Evolutionary conservation across 345 rosid species (phyloP), one percentile per base, ranked within the genome.

Genomic region (Erysimum cheiranthoides): DNA sequence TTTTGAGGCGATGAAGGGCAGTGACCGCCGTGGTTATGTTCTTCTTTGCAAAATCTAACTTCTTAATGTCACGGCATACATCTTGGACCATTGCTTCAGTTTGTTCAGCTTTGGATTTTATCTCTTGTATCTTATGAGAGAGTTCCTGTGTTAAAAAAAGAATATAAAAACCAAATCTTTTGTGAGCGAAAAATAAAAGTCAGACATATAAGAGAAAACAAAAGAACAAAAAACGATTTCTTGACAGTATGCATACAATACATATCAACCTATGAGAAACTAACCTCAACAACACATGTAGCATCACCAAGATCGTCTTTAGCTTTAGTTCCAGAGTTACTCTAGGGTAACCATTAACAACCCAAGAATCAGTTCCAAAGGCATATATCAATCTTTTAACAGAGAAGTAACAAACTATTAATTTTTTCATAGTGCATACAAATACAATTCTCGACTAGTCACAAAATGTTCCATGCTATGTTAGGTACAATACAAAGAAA

Each of bases 221-320:
- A 36, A 42, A 66, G 10, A 31, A 16, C 25, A 21, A 46, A 30
- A 27, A 74, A 28, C 31, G 38, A 28, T 39, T 28, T 12, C 10
- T 31, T 5, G 39, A 66, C 47, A 18, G 64, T 6, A 28, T 21
- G 25, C 25, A 40, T 18, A 42, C 4, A 59, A 25, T 5, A 70
- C 38, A 76, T 34, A 51, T 59, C 64, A 53, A 34, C 16, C 34
- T 3, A 68, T 45, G 58, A 79, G 51, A 53, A 68, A 68, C 88
- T 79, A 77, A 90, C 98, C 97, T 92, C 81, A 54, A 88, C 97
- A 82, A 96, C 97, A 75, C 64, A 78, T 17, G 90, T 94, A 76
- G 97, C 96, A 83, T 96, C 90, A 79, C 93, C 91, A 82, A 92
- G 97, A 84, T 92, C 96, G 79, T 94, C 97, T 82, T 94, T 92